Evolutionary conservation across 1,284 basidiomycete genomes (phyloP).

Genomic region (Fomes fomentarius): DNA sequence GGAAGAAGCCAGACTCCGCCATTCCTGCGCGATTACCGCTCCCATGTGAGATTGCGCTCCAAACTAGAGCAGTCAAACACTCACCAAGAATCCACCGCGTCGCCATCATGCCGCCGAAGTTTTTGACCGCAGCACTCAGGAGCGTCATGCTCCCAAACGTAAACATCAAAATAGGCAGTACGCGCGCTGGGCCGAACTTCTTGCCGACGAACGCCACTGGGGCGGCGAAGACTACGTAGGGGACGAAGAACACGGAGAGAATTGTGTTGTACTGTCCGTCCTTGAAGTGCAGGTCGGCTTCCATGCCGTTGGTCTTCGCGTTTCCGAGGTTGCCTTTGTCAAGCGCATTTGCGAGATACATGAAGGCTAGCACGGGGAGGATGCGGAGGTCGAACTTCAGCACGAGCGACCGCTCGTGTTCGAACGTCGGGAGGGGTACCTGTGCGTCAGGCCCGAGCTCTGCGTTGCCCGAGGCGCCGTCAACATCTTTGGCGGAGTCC

Average conservation of each 20-base stretch:
- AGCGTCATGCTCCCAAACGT: conserved; percentile 44
- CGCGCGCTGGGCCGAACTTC: conserved; percentile 38
- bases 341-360: conserved; percentile 54
- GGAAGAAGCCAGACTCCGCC: conserved; percentile 63
- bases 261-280: conserved; percentile 37
- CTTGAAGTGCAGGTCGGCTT: conserved; percentile 28
- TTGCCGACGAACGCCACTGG: conserved; percentile 46
- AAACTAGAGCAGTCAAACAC: conserved; percentile 26
- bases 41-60: conserved; percentile 41
- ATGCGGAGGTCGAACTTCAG: conserved; percentile 15
- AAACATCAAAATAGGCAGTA: conserved; percentile 40
- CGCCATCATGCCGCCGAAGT: conserved; percentile 15
- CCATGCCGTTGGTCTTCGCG: conserved; percentile 51
- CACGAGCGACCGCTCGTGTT: conserved; percentile 12
- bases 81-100: conserved; percentile 33
- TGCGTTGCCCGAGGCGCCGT: background rate
- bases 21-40: conserved; percentile 30
- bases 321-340: conserved; percentile 61
- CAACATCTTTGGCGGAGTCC: background rate
- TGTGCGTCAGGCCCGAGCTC: background rate
- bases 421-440: conserved; percentile 4
- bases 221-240: conserved; percentile 39
- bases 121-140: conserved; percentile 40
- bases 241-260: conserved; percentile 42
- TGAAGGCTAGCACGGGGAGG: conserved; percentile 25